Evolutionary conservation across 352 stramenopile species (phyloP).

Genomic region (Pythium biforme): DNA sequence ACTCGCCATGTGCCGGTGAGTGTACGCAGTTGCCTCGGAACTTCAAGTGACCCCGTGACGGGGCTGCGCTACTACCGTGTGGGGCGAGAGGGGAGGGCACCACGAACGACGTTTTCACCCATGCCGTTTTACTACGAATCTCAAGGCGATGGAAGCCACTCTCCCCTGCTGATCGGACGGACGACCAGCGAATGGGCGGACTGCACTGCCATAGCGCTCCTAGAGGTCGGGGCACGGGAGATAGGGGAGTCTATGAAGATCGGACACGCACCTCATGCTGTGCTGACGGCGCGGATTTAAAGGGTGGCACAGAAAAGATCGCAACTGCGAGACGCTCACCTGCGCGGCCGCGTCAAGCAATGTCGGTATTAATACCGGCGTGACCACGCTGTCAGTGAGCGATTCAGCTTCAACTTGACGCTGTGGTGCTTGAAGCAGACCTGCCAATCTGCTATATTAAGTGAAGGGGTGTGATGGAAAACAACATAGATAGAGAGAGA

Average conservation of each 20-base stretch:
- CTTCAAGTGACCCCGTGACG: conserved; percentile 1
- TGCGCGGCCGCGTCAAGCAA: background rate
- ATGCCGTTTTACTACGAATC: background rate
- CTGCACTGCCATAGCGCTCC: background rate
- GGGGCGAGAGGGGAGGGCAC: background rate
- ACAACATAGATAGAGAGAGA: background rate
- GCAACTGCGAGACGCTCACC: background rate
- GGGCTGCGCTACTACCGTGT: background rate
- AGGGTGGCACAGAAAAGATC: background rate
- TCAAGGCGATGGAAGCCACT: background rate
- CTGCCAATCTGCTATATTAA: no score
- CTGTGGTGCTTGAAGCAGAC: background rate
- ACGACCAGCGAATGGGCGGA: background rate
- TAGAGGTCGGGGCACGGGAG: background rate
- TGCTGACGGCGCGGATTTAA: no score
- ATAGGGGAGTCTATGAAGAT: no score
- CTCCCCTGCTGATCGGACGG: no score
- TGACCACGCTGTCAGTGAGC: background rate
- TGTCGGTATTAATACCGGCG: background rate
- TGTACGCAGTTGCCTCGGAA: background rate
- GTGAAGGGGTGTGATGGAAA: background rate
- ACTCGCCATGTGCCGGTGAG: background rate
- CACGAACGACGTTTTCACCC: background rate
- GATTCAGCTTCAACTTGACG: background rate
- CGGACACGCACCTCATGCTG: no score